Percentiles rank a stretch among this genome's conserved stretches.
phyloP scores from a whole-genome alignment of 75 land plant genomes.

The Adiantum capillusveneris region DNA sequence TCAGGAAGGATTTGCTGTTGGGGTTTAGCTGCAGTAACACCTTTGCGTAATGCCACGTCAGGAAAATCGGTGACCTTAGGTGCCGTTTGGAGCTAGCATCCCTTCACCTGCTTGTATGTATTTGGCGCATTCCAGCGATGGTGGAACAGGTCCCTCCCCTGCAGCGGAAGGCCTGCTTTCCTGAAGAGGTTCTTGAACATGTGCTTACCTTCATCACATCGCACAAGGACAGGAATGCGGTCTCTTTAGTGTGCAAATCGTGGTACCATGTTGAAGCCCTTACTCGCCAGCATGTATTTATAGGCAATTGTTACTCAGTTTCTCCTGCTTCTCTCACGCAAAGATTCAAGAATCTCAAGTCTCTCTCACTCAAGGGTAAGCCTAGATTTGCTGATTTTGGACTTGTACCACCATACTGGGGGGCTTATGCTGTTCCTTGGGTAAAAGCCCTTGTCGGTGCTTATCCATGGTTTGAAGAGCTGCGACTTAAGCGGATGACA shows the following conservation, averaged over 20 bases:
- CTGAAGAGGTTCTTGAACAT: slow-evolving; percentile 84
- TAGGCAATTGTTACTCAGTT: slow-evolving; percentile 88
- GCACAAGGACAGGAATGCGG: slow-evolving; percentile 65
- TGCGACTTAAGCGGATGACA: slow-evolving; percentile 74
- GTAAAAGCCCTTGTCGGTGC: slow-evolving; percentile 44
- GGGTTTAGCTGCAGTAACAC: too few relatives aligned
- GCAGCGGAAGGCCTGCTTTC: slow-evolving; percentile 31
- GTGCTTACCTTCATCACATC: slow-evolving; percentile 50
- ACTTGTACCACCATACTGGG: slow-evolving; percentile 76
- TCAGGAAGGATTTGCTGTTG: too few relatives aligned
- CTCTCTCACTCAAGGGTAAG: slow-evolving; percentile 69
- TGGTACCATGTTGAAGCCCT: slow-evolving; percentile 70
- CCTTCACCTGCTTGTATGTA: not conserved
- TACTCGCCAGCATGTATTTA: slow-evolving; percentile 50
- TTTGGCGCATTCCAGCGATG: not conserved
- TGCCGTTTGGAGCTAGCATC: too few relatives aligned
- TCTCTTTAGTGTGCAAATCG: slow-evolving; percentile 74
- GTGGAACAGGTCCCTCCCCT: not conserved
- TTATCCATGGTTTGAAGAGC: slow-evolving; percentile 65
- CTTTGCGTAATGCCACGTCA: too few relatives aligned
- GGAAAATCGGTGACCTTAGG: too few relatives aligned
- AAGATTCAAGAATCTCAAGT: slow-evolving; percentile 58
- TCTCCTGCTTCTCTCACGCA: slow-evolving; percentile 35
- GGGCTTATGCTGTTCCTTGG: slow-evolving; percentile 63
- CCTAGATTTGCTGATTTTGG: slow-evolving; percentile 86